Percentiles rank a stretch among this genome's conserved stretches.
phyloP scores from a whole-genome alignment of 129 eudicot genomes.

The Tagetes patula region DNA sequence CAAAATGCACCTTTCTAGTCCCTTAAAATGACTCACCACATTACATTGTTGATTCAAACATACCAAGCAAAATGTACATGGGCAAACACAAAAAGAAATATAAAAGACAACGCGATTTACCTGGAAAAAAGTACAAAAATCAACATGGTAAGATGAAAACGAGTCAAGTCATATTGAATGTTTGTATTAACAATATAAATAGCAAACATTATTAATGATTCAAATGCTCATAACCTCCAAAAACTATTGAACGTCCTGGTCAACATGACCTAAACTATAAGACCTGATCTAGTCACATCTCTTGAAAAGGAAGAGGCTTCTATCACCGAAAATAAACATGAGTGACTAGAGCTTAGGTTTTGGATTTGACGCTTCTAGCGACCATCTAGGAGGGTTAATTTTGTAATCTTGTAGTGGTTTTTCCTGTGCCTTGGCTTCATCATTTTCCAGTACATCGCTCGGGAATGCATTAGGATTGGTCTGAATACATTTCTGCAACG shows the following conservation, averaged over 20 bases:
- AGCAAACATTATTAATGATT: not conserved
- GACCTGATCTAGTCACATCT: not conserved
- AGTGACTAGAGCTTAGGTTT: constrained; percentile 47
- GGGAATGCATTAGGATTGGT: constrained; percentile 80
- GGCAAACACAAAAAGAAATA: no score
- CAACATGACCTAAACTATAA: not conserved
- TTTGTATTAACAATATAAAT: not conserved
- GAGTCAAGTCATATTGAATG: not conserved
- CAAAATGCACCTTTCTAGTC: no score
- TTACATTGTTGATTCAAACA: no score
- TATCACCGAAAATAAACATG: not conserved
- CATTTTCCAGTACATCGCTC: constrained; percentile 61
- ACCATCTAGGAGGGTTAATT: constrained; percentile 72
- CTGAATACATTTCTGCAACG: constrained; percentile 77
- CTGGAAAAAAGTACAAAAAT: not conserved
- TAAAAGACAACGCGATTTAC: not conserved
- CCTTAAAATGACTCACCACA: no score
- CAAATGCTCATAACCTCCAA: not conserved
- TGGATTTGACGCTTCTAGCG: constrained; percentile 44
- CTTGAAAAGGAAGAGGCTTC: not conserved
- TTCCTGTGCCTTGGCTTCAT: constrained; percentile 42
- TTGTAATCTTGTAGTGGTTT: constrained; percentile 48
- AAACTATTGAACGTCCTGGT: not conserved
- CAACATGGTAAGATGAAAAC: not conserved
- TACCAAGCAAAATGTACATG: no score